phyloP scores from a whole-genome alignment of 1,139 yeast genomes.

The Spathaspora sp. region DNA sequence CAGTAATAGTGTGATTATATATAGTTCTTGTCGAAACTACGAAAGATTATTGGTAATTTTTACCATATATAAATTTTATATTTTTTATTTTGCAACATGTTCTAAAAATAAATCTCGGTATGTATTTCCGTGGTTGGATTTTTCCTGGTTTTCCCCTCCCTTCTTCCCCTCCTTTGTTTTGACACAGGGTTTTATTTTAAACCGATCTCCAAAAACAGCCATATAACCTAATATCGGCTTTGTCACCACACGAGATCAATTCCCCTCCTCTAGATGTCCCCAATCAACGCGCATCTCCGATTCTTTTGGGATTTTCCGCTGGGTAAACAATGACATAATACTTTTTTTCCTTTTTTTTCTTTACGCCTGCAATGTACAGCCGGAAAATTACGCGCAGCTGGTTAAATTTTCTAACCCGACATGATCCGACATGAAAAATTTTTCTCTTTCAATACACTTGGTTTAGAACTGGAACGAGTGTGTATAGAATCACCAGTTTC shows the following conservation, averaged over 20 bases:
- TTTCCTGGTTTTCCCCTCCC: neutral
- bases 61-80: too few species aligned
- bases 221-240: neutral
- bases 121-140: neutral
- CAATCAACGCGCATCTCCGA: neutral
- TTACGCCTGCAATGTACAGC: neutral
- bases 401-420: neutral
- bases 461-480: neutral
- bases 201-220: neutral
- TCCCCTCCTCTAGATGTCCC: neutral
- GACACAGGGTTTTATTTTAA: neutral
- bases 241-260: neutral
- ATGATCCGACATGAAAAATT: neutral
- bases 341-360: neutral
- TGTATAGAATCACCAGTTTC: too few species aligned
- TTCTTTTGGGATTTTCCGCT: constrained; percentile 2
- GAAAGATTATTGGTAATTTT: too few species aligned
- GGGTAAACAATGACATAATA: constrained; percentile 1
- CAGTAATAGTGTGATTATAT: too few species aligned
- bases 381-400: constrained; percentile 1
- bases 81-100: neutral
- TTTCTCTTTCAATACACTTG: neutral
- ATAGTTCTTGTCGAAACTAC: too few species aligned
- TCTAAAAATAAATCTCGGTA: neutral
- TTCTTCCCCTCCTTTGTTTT: too few species aligned